phyloP scores from a whole-genome alignment of 2,329 filamentous ascomycete species.

The Cephalotrichum gorgonifer region DNA sequence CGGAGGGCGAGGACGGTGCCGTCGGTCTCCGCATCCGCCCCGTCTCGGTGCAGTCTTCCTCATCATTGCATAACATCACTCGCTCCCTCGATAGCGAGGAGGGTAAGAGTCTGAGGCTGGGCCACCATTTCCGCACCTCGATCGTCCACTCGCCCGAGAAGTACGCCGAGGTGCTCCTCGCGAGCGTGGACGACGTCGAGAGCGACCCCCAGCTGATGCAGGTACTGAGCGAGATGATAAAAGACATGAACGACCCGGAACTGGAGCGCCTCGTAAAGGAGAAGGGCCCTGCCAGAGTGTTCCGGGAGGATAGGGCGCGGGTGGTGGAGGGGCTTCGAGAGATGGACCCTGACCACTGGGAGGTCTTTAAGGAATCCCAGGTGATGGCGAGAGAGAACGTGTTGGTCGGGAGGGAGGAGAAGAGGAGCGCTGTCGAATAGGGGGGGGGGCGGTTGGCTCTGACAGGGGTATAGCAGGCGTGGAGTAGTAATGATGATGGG shows the following conservation, averaged over 20 bases:
- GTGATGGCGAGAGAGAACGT: constrained; percentile 4
- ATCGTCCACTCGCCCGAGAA: constrained; percentile 35
- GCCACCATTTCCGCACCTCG: constrained; percentile 44
- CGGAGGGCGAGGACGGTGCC: constrained; percentile 39
- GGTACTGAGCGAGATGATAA: constrained; percentile 51
- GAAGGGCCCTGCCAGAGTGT: constrained; percentile 50
- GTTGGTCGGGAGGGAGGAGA: neutral
- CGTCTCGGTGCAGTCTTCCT: constrained; percentile 42
- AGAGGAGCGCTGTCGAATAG: neutral
- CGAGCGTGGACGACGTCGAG: constrained; percentile 36
- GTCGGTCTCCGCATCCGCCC: constrained; percentile 32
- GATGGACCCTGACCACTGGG: constrained; percentile 57
- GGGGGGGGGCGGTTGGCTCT: too few relatives aligned
- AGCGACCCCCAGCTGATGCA: constrained; percentile 38
- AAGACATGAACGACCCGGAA: constrained; percentile 50
- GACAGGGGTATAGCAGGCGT: too few relatives aligned
- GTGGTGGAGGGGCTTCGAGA: constrained; percentile 40
- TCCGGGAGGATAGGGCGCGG: constrained; percentile 46
- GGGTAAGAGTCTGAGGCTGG: constrained; percentile 42
- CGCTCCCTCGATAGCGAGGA: constrained; percentile 46
- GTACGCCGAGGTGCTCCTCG: constrained; percentile 37
- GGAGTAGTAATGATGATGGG: too few relatives aligned
- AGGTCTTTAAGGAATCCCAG: constrained; percentile 50
- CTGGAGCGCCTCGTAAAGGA: constrained; percentile 40
- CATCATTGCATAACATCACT: constrained; percentile 37